Base-by-base conservation (phyloP, 352 stramenopile genomes). In the Globisporangium acanthophoron region DNA sequence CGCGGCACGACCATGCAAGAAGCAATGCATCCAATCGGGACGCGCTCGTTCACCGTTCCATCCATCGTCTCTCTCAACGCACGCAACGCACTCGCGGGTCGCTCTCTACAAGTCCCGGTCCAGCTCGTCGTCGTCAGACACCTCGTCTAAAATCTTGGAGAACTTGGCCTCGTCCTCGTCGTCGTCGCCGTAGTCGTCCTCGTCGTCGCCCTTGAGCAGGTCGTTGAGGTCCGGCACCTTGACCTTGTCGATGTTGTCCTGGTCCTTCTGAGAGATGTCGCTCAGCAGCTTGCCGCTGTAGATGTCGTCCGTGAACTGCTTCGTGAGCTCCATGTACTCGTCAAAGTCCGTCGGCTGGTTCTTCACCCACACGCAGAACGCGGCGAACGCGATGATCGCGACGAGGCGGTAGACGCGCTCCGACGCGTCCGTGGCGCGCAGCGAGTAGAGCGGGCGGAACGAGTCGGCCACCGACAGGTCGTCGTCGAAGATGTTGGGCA, bases 341-440 rank as follows among this genome's bases (percentile, higher is more conserved):
- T 99, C 97, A 78, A 99, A 99, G 72, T 99, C 97, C 12, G 97
- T 99, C 12, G 97, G 97, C 74, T 99, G 97, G 59, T 98, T 98
- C 59, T 98, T 97, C 47, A 98, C 95, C 97, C 96, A 99, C 16
- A 98, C 94, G 64, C 94, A 97, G 64, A 99, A 99, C 5, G 78
- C 96, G 15, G 94, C 86, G 58, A 99, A 98, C 15, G 86, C 82
- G 24, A 98, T 65, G 47, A 97, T 85, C 40, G 96, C 89, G 33
- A 91, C 79, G 27, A 98, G 65, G 52, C 97, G 92, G 71, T 99
- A 99, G 55, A 97, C 96, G 29, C 96, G 83, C 77, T 99, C 96
- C 31, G 92, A 96, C 7, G 85, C 54, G 39, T 92, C 82, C 6
- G 87, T 96, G n/a, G 76, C 65, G 16, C 66, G 72, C 47, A 95